These are phyloP conservation scores for Oidium heveae DNA, from an alignment of 2,329 filamentous ascomycete species.

Conservation along the genomic window DNA sequence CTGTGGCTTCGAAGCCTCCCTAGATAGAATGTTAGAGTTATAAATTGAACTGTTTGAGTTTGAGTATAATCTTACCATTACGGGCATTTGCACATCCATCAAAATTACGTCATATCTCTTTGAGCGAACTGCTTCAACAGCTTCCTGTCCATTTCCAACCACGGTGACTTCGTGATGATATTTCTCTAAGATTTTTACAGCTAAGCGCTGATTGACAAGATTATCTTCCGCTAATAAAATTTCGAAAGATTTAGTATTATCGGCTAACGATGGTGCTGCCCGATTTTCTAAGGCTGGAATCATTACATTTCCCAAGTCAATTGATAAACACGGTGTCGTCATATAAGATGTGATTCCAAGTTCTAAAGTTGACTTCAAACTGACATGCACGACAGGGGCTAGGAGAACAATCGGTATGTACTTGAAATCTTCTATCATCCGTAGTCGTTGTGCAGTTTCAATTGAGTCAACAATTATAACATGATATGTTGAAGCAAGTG, in stretches of 20 bases:
- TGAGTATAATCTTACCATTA: conserved; percentile 41
- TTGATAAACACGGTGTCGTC: conserved; percentile 84
- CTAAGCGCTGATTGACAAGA: conserved; percentile 83
- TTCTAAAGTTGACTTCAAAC: conserved; percentile 77
- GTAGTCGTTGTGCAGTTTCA: conserved; percentile 61
- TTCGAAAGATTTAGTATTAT: conserved; percentile 87
- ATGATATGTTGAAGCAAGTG: conserved; percentile 37
- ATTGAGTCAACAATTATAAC: conserved; percentile 91
- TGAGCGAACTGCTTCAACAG: conserved; percentile 73
- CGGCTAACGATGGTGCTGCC: conserved; percentile 70
- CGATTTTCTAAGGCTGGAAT: conserved; percentile 84
- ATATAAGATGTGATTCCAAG: conserved; percentile 97
- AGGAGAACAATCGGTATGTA: conserved; percentile 89
- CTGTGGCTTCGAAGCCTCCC: conserved; percentile 92
- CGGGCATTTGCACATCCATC: conserved; percentile 99
- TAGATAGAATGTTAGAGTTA: conserved; percentile 18
- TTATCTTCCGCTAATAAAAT: conserved; percentile 94
- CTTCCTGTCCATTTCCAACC: conserved; percentile 83
- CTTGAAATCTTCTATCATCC: conserved; percentile 84
- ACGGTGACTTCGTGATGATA: conserved; percentile 85
- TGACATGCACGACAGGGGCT: conserved; percentile 72
- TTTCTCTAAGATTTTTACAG: conserved; percentile 91
- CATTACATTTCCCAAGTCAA: conserved; percentile 89
- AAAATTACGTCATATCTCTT: conserved; percentile 89
- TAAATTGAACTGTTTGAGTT: not conserved